phyloP scores from a whole-genome alignment of 108 stramenopile genomes.

The Fragilariopsis cylindrus region DNA sequence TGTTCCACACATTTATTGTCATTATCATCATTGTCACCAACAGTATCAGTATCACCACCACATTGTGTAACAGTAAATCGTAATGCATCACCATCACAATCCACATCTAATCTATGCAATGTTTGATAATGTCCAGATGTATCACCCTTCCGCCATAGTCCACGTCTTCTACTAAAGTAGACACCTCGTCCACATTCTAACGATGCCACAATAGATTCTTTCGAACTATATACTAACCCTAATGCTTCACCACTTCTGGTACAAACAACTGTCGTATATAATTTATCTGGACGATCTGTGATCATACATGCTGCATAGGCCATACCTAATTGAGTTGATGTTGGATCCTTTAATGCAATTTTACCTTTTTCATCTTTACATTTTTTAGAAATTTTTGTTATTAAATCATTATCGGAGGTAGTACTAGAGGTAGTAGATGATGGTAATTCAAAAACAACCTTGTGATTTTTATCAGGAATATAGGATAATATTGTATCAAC shows the following conservation, averaged over 20 bases:
- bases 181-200: conserved; percentile 89
- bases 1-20: neutral
- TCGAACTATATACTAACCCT: conserved; percentile 93
- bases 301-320: conserved; percentile 69
- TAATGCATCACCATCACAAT: conserved; percentile 96
- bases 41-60: conserved; percentile 54
- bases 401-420: neutral
- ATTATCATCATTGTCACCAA: too few species aligned
- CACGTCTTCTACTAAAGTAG: conserved; percentile 90
- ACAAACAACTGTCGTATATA: conserved; percentile 94
- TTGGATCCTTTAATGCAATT: conserved; percentile 73
- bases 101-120: conserved; percentile 83
- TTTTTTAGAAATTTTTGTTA: conserved; percentile 40
- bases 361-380: conserved; percentile 55
- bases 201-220: conserved; percentile 80
- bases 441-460: conserved; percentile 38
- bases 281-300: conserved; percentile 90
- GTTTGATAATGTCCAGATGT: conserved; percentile 92
- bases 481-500: conserved; percentile 21
- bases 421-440: neutral
- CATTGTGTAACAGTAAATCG: conserved; percentile 90
- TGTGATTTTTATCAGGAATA: conserved; percentile 32
- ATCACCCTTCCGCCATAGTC: conserved; percentile 94
- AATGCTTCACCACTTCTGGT: conserved; percentile 80
- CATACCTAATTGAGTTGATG: conserved; percentile 55